Base-by-base conservation (phyloP, 768 basidiomycete species). In the Termitomyces heimii region DNA sequence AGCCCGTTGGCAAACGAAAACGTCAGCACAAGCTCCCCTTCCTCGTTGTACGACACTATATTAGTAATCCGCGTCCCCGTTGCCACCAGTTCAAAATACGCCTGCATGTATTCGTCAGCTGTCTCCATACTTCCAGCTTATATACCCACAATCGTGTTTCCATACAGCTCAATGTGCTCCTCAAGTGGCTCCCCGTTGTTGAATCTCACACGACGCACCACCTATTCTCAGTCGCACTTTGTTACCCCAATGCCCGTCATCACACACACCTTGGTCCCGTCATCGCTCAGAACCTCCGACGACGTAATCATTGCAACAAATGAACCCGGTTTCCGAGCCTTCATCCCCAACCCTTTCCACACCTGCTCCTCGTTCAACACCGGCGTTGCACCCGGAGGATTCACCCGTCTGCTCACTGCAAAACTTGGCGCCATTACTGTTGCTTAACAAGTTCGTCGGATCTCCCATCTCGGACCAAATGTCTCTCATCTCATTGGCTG, bases 1-100 rank as follows among this genome's bases (percentile, higher is more conserved):
- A 70, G 62, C 2, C 68, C 68, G 18, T 67, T 67, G 1, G 67
- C 66, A 53, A 69, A 69, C 22, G 65, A 63, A 43, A 68, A 69
- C 5, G 68, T 69, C 53, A 69, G 42, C 5, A 64, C 34, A 43
- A 70, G 45, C 20, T 67, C 60, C 24, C 62, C 61, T 32, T 67
- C 54, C 7, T 51, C 64, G 45, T 68, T 61, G 46, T 68, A 67
- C 16, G 68, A 69, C 0, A 70, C 8, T 3, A 69, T 20, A 43
- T 68, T 69, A 6, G 68, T 69, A 48, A 65, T 66, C 13, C 66
- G 63, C 12, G 35, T 56, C 9, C 63, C 64, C 1, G 40, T 57
- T 14, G 18, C 0, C 29, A 37, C 45, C 37, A 61, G 60, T 22
- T 67, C 66, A 51, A 70, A 68, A 39, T 70, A 70, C 16, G 62